Base-by-base conservation (phyloP, 1,284 basidiomycete species). In the Polyporus tsugae region DNA sequence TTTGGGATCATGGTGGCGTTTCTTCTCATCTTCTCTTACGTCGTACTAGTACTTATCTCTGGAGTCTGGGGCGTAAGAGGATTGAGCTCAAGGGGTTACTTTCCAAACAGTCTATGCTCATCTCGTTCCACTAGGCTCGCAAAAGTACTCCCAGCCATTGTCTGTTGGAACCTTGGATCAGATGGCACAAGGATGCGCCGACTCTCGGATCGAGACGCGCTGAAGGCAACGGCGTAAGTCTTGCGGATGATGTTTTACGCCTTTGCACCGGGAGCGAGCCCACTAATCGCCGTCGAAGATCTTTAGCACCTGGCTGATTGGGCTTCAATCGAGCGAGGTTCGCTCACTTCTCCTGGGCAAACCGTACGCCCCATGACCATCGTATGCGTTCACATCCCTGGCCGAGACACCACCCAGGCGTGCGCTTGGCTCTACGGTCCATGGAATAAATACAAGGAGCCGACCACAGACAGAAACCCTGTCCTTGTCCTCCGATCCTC, bases 351-450 rank as follows among this genome's bases (percentile, higher is more conserved):
- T 41, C 35, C 52, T 58, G 17, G 22, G 19, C 35, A 9, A n/a
- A 38, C 19, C 9, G 9, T 4, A 22, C 58, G 49, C 62, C 68
- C 62, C 68, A 69, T 69, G 68, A 69, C 68, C 62, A 64, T 61
- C 19, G 42, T 42, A 22, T 53, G 53, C 44, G 39, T 41, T n/a
- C 41, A 17, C 41, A 36, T 22, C 3, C 42, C 49, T 33, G 36
- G 36, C 49, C 55, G 44, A 11, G 63, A 63, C 64, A 60, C 59
- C 67, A 63, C 49, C 57, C 61, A 62, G 57, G 46, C 55, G 68
- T 44, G 46, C 42, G 38, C 62, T 19, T 9, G 11, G 39, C 42
- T 36, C 53, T 60, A 64, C 36, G 36, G 29, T 29, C 29, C 2
- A 29, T 1, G 39, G 6, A n/a, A 41, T 66, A 66, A 69, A 66